Conservation (phyloP, 2,329 filamentous ascomycete genomes). For the Hymenotorrendiella dingleyae region DNA sequence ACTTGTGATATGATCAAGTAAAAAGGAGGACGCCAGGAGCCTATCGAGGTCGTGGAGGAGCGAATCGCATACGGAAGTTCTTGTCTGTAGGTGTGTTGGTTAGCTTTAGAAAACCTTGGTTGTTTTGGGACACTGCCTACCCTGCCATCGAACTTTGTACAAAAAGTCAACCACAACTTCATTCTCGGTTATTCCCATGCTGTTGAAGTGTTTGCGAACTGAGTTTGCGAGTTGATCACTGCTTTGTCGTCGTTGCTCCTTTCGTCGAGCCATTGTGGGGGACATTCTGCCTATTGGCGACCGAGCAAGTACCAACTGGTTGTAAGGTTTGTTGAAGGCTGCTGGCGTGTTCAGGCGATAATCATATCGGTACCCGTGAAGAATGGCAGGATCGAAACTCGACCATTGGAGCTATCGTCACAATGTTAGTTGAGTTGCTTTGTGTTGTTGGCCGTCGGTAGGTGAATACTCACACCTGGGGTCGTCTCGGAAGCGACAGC, state of each 20-base stretch:
- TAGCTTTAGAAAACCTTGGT: not conserved
- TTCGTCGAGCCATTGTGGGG: slow-evolving; percentile 67
- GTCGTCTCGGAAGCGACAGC: slow-evolving; percentile 17
- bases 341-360: slow-evolving; percentile 66
- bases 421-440: not conserved
- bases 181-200: slow-evolving; percentile 70
- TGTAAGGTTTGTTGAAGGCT: slow-evolving; percentile 60
- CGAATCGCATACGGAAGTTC: slow-evolving; percentile 34
- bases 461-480: slow-evolving; percentile 23
- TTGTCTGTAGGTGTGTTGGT: slow-evolving; percentile 30
- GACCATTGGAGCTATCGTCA: slow-evolving; percentile 53
- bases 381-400: slow-evolving; percentile 58
- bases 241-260: slow-evolving; percentile 58
- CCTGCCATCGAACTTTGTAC: slow-evolving; percentile 33
- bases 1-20: no score
- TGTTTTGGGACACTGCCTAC: no score
- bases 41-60: slow-evolving; percentile 28
- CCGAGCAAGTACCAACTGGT: slow-evolving; percentile 55
- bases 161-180: slow-evolving; percentile 65
- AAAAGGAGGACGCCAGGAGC: no score
- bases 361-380: slow-evolving; percentile 70
- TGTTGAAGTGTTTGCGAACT: slow-evolving; percentile 80
- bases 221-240: slow-evolving; percentile 67
- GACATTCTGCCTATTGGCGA: slow-evolving; percentile 65
- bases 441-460: not conserved